Evolutionary conservation across 169 alveolate species (phyloP).

Genomic region (Pseudocohnilembus persalinus): DNA sequence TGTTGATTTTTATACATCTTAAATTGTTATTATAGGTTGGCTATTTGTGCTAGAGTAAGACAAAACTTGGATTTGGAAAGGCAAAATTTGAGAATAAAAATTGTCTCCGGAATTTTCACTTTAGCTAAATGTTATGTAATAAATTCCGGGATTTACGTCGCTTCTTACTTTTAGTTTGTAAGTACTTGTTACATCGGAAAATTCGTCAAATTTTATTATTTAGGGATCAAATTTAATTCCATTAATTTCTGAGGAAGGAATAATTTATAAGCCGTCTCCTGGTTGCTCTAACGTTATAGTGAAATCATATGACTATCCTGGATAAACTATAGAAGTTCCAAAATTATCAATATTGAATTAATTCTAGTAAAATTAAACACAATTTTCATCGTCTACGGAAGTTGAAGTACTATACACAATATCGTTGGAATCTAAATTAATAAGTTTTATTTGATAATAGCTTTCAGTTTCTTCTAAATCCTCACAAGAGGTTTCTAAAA

Average conservation of each 20-base stretch:
- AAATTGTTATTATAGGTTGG: not conserved
- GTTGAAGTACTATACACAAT: slow-evolving; percentile 6
- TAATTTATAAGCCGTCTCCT: slow-evolving; percentile 4
- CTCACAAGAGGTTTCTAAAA: not conserved
- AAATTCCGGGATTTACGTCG: slow-evolving; percentile 10
- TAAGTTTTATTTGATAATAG: not conserved
- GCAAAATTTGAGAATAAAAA: not conserved
- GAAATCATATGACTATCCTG: slow-evolving; percentile 1
- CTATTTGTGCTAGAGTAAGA: not conserved
- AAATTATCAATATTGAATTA: not conserved
- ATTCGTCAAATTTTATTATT: not conserved
- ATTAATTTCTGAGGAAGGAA: not conserved
- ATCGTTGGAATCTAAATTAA: not conserved
- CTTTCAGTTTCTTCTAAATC: not conserved
- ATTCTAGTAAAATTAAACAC: not conserved
- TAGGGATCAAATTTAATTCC: slow-evolving; percentile 17
- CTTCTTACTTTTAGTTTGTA: slow-evolving; percentile 12
- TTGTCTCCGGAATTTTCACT: not conserved
- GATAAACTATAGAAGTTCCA: not conserved
- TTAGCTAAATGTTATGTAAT: not conserved
- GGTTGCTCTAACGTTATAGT: not conserved
- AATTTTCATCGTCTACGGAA: not conserved
- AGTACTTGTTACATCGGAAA: not conserved
- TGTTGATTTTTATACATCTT: not conserved
- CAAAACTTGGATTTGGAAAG: slow-evolving; percentile 8